Evolutionary conservation across 352 stramenopile genomes (phyloP).

Genomic region (Peronospora farinosa): DNA sequence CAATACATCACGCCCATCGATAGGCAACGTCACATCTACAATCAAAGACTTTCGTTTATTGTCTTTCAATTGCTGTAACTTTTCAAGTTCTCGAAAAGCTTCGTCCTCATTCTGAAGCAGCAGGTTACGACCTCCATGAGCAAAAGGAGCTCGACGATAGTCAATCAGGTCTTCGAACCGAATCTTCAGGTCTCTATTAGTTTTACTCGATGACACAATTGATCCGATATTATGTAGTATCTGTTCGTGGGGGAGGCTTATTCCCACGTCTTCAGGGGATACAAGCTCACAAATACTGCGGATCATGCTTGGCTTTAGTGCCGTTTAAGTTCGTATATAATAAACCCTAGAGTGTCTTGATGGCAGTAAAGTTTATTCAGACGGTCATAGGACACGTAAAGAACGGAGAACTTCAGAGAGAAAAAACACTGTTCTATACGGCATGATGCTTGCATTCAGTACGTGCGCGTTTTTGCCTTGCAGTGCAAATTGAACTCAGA

Average conservation of each 20-base stretch:
- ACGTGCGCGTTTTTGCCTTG: slow-evolving; percentile 46
- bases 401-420: too few relatives aligned
- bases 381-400: too few relatives aligned
- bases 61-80: slow-evolving; percentile 15
- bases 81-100: slow-evolving; percentile 62
- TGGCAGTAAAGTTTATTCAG: too few relatives aligned
- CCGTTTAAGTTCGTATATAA: slow-evolving; percentile 12
- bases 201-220: neutral
- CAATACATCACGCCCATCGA: slow-evolving; percentile 45
- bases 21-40: slow-evolving; percentile 44
- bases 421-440: too few relatives aligned
- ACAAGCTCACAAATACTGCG: slow-evolving; percentile 44
- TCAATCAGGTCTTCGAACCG: slow-evolving; percentile 46
- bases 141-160: slow-evolving; percentile 38
- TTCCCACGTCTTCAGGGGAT: slow-evolving; percentile 27
- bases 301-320: slow-evolving; percentile 37
- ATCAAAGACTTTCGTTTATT: slow-evolving; percentile 23
- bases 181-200: slow-evolving; percentile 21
- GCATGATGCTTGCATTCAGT: too few relatives aligned
- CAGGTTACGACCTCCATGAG: slow-evolving; percentile 41
- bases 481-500: slow-evolving; percentile 78
- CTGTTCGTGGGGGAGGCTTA: slow-evolving; percentile 49
- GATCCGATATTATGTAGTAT: slow-evolving; percentile 48
- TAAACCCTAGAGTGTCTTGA: too few relatives aligned
- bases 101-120: slow-evolving; percentile 64